phyloP scores from a whole-genome alignment of 2,329 filamentous ascomycete genomes.

The Penicillium paneum region DNA sequence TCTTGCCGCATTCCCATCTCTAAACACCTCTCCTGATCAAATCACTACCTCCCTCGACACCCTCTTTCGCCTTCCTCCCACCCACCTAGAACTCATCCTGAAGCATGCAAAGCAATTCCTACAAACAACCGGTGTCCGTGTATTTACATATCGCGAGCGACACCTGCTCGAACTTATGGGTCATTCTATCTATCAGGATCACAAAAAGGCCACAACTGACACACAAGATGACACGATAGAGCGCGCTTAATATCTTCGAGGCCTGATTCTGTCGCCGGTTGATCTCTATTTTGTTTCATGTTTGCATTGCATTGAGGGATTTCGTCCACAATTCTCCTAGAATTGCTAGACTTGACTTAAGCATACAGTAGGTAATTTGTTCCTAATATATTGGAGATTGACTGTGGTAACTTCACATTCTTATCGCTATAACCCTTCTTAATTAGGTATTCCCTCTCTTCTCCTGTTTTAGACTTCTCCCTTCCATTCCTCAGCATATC shows the following conservation, averaged over 20 bases:
- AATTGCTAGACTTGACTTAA: background rate
- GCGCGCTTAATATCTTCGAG: background rate
- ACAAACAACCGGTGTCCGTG: slow-evolving; percentile 8
- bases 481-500: background rate
- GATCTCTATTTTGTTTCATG: background rate
- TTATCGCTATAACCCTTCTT: background rate
- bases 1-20: background rate
- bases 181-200: slow-evolving; percentile 22
- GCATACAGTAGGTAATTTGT: background rate
- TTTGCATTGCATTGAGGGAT: slow-evolving; percentile 4
- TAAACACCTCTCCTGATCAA: background rate
- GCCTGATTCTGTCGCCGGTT: background rate
- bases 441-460: background rate
- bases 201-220: background rate
- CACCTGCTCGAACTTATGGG: slow-evolving; percentile 23
- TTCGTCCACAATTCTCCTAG: background rate
- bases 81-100: background rate
- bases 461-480: background rate
- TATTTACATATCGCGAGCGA: slow-evolving; percentile 24
- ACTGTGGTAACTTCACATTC: background rate
- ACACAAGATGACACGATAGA: background rate
- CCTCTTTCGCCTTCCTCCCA: slow-evolving; percentile 9
- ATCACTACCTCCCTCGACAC: slow-evolving; percentile 16
- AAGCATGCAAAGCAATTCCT: slow-evolving; percentile 17
- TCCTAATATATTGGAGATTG: background rate